These are phyloP conservation scores for Akanthomyces lecanii DNA, from an alignment of 2,329 filamentous ascomycete species.

Conservation along the genomic window DNA sequence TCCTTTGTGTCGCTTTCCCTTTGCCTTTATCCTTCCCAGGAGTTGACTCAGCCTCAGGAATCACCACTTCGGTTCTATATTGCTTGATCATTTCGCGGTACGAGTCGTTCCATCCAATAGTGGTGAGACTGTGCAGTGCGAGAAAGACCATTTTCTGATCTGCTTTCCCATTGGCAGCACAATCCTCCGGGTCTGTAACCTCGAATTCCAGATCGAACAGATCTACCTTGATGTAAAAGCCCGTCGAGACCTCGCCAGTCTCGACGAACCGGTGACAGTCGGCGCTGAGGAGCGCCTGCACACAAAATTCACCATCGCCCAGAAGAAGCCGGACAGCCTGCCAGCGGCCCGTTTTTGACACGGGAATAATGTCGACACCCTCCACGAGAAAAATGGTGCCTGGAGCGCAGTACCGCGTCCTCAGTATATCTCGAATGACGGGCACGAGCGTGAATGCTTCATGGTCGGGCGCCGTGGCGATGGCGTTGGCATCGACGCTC, in stretches of 20 bases:
- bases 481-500: constrained; percentile 26
- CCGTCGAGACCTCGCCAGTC: constrained; percentile 40
- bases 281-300: constrained; percentile 47
- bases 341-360: constrained; percentile 35
- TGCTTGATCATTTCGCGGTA: constrained; percentile 27
- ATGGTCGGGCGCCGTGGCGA: constrained; percentile 23
- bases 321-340: constrained; percentile 46
- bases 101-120: constrained; percentile 46
- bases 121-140: constrained; percentile 40
- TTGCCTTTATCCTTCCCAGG: background rate
- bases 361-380: constrained; percentile 35
- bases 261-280: constrained; percentile 47
- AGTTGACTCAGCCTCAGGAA: background rate
- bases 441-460: constrained; percentile 31
- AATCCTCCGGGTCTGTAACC: constrained; percentile 12
- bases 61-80: constrained; percentile 14
- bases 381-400: constrained; percentile 50
- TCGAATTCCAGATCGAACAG: constrained; percentile 34
- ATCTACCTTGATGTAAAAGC: constrained; percentile 47
- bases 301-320: constrained; percentile 49
- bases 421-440: constrained; percentile 45
- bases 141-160: constrained; percentile 38
- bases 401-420: constrained; percentile 44
- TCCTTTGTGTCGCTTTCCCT: background rate
- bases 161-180: constrained; percentile 11